phyloP scores from a whole-genome alignment of 2,329 filamentous ascomycete genomes.

The Aspergillus candidus region DNA sequence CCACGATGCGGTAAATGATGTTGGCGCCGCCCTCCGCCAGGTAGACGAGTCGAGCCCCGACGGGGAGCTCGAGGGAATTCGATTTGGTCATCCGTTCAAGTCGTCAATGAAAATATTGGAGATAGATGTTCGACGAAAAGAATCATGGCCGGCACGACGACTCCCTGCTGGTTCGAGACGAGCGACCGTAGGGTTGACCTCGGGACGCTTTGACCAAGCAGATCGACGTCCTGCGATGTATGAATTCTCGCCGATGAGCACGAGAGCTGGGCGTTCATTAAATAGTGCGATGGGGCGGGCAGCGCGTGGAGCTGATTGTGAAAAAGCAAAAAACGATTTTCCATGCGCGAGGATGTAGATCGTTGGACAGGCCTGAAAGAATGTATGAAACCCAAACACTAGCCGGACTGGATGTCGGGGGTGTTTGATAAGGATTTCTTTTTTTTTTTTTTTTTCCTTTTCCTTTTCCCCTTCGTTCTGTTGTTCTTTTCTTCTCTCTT shows the following conservation, averaged over 20 bases:
- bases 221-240: too few species aligned
- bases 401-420: neutral
- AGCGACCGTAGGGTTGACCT: neutral
- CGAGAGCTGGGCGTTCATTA: conserved; percentile 3
- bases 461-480: neutral
- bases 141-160: conserved; percentile 15
- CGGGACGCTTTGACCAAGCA: too few species aligned
- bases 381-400: conserved; percentile 7
- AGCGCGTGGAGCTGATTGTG: neutral
- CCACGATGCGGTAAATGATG: conserved; percentile 60
- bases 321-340: conserved; percentile 6
- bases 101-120: conserved; percentile 9
- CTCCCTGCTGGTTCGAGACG: conserved; percentile 1
- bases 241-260: neutral
- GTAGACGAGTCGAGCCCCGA: conserved; percentile 37
- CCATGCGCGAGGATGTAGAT: conserved; percentile 10
- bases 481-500: conserved; percentile 6
- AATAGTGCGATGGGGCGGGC: conserved; percentile 8
- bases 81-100: conserved; percentile 28
- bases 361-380: conserved; percentile 7
- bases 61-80: conserved; percentile 30
- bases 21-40: conserved; percentile 70
- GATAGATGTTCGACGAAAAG: conserved; percentile 8
- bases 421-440: conserved; percentile 4
- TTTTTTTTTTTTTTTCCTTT: neutral